Base-by-base conservation (phyloP, 2,329 filamentous ascomycete genomes). In the Fusarium sp. region DNA sequence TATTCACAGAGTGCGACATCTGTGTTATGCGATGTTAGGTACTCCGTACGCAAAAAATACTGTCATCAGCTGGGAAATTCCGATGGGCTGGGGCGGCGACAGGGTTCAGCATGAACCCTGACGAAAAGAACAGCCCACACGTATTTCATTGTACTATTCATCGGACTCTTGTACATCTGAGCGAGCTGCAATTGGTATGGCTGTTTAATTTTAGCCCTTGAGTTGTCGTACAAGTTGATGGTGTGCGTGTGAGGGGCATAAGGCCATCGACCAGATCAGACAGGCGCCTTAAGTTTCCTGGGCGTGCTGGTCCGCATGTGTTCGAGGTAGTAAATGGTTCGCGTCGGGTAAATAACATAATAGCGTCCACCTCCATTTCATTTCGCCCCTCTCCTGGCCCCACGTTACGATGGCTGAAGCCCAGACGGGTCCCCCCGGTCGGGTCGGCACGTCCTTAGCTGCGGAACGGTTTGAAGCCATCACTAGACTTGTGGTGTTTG, bases 351-450 rank as follows among this genome's bases (percentile, higher is more conserved):
- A 26, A 24, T 34, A 40, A 34, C 24, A 26, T 55, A 21, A 42
- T 48, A 62, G 50, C 20, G 51, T 43, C 60, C 60, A 36, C 40
- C 39, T 36, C 21, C 40, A 63, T 63, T 51, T 34, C 40, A 42
- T 28, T 40, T 46, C 23, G n/a, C 45, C 26, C 36, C 46, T 46
- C 38, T 46, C 63, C 58, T 20, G 51, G 45, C 59, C 38, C 53
- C 45, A 51, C 45, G 36, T 43, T 23, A 38, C 15, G n/a, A 32
- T 32, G 39, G 58, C n/a, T 39, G 10, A 19, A n/a, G 26, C 26
- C 26, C 12, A 28, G 26, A 28, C 26, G 3, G 26, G 12, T 28
- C 26, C 44, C 36, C 23, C 30, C 36, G 38, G 47, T 58, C 49
- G 42, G 24, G 24, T 39, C 32, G 42, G 21, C 20, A 44, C 30